Evolutionary conservation across 768 basidiomycete species (phyloP), one percentile per base, ranked within the genome.

Genomic region (Termitomyces sp.): DNA sequence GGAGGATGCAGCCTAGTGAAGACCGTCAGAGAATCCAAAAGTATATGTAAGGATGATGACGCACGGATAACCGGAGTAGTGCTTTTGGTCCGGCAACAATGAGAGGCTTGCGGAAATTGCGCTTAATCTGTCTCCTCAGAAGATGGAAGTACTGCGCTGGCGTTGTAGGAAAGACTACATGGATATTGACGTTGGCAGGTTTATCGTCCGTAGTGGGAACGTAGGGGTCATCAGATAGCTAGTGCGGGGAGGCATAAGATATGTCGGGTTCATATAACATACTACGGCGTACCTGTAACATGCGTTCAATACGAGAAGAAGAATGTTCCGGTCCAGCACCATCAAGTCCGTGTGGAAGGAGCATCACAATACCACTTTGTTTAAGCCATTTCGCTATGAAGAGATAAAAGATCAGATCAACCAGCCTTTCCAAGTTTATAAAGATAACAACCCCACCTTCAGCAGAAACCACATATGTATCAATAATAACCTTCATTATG

Each of bases 301-400:
- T 91, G 42, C 94, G 81, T 70, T 97, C 94, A 46, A 96, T 79
- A 15, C 94, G 85, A 53, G 86, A 89, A 0, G 92, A 94, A 0
- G 94, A 96, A 69, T 97, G 94, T 70, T 97, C 94, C 0, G 94
- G 94, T 2, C 95, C 94, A 15, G 94, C 94, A 34, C 94, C 94
- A 66, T 97, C 94, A 15, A 93, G 78, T 15, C 95, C 94, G 63
- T 97, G 94, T 31, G 94, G 94, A 0, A 97, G 79, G 50, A 94
- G 83, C 60, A 97, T 75, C 4, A 93, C 88, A 25, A 97, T 81
- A 0, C 90, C 94, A 65, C 92, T 95, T 74, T 96, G 94, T 70
- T 87, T 91, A 51, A 92, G 74, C 95, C 95, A 97, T 77, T 97
- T 97, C 4, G 94, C 92, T 94, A 34, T 7, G 64, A 1, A 42